These are phyloP conservation scores for Fusarium sp. DNA, from an alignment of 2,329 filamentous ascomycete genomes.

Conservation along the genomic window DNA sequence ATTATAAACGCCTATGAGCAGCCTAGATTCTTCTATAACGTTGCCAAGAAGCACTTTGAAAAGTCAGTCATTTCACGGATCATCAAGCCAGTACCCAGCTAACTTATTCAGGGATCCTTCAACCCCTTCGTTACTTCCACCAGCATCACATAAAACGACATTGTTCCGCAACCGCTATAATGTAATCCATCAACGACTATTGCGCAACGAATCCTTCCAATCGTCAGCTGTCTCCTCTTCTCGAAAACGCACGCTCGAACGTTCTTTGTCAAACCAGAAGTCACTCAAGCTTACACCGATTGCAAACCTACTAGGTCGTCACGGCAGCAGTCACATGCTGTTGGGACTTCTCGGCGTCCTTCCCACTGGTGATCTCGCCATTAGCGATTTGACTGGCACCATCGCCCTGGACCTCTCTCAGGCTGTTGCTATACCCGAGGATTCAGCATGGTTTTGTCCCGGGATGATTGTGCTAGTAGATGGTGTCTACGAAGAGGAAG, in stretches of 20 bases:
- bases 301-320: constrained; percentile 78
- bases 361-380: constrained; percentile 82
- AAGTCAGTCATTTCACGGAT: constrained; percentile 58
- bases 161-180: constrained; percentile 92
- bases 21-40: constrained; percentile 80
- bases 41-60: constrained; percentile 90
- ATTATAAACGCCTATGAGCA: constrained; percentile 87
- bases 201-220: constrained; percentile 94
- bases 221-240: constrained; percentile 77
- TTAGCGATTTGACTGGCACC: constrained; percentile 89
- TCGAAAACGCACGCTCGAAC: constrained; percentile 63
- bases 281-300: constrained; percentile 92
- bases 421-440: constrained; percentile 82
- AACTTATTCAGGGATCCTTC: constrained; percentile 62
- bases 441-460: constrained; percentile 91
- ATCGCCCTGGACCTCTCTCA: constrained; percentile 86
- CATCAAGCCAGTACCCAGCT: constrained; percentile 29
- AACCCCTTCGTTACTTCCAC: constrained; percentile 78
- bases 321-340: constrained; percentile 85
- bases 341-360: constrained; percentile 84
- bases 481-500: constrained; percentile 96
- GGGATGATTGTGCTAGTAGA: constrained; percentile 97
- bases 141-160: constrained; percentile 82
- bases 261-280: constrained; percentile 72
- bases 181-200: constrained; percentile 88